phyloP scores from a whole-genome alignment of 2,329 filamentous ascomycete genomes.

The Scopulariopsis brevicaulis region DNA sequence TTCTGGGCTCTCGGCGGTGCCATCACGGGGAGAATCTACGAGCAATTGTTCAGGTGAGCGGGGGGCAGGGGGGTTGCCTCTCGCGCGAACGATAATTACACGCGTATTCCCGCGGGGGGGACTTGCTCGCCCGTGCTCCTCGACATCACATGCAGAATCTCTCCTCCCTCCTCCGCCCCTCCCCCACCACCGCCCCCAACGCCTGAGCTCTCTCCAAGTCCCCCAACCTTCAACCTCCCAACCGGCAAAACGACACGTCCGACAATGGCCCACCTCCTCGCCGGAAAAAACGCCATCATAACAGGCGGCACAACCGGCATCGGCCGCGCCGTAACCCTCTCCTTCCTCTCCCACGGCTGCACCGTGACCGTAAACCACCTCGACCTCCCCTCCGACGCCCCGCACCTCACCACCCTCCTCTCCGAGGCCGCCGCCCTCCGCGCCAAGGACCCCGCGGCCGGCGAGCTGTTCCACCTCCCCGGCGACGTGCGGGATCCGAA shows the following conservation, averaged over 20 bases:
- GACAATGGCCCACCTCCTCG: constrained; percentile 38
- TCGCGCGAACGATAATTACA: too few relatives aligned
- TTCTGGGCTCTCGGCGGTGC: too few relatives aligned
- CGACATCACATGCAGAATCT: too few relatives aligned
- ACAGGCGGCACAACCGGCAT: constrained; percentile 83
- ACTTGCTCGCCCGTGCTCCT: too few relatives aligned
- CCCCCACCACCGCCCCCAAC: too few relatives aligned
- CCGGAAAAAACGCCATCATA: constrained; percentile 71
- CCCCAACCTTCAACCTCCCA: too few relatives aligned
- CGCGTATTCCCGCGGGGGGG: too few relatives aligned
- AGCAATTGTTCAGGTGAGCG: too few relatives aligned
- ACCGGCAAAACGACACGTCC: not conserved
- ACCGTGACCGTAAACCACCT: constrained; percentile 74
- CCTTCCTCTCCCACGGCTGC: constrained; percentile 67
- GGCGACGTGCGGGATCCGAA: constrained; percentile 70
- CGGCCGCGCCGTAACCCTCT: constrained; percentile 72
- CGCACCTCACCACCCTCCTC: constrained; percentile 41
- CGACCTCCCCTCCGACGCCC: constrained; percentile 38
- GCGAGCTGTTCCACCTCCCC: constrained; percentile 52
- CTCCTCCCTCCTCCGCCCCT: too few relatives aligned
- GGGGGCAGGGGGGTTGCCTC: too few relatives aligned
- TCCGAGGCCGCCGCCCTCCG: constrained; percentile 36
- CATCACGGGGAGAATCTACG: too few relatives aligned
- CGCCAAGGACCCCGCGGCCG: constrained; percentile 26
- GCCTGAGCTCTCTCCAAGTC: too few relatives aligned